phyloP scores from a whole-genome alignment of 805 yeast genomes.

The Saturnispora sanitii region DNA sequence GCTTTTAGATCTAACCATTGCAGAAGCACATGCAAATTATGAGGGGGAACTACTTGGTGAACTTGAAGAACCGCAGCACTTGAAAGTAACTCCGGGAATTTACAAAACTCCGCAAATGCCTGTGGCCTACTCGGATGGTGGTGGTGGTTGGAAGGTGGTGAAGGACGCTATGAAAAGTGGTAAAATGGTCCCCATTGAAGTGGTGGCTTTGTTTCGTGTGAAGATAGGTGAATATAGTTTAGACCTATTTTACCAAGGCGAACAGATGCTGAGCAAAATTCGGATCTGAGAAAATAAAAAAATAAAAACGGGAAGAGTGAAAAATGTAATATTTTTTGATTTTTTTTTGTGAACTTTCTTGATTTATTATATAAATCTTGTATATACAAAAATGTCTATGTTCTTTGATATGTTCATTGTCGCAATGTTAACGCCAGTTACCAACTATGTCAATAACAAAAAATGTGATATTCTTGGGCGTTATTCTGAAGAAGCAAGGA shows the following conservation, averaged over 20 bases:
- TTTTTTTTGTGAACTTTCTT: not conserved
- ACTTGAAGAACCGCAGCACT: slow-evolving; percentile 30
- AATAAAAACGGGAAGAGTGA: not conserved
- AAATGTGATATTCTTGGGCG: slow-evolving; percentile 12
- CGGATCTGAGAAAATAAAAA: slow-evolving; percentile 12
- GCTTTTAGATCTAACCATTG: slow-evolving; percentile 33
- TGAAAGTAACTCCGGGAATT: slow-evolving; percentile 43
- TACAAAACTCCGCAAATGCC: slow-evolving; percentile 42
- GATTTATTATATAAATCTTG: not conserved
- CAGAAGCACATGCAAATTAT: slow-evolving; percentile 39
- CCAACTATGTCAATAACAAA: slow-evolving; percentile 13
- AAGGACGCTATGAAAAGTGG: slow-evolving; percentile 43
- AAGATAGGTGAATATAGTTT: slow-evolving; percentile 31
- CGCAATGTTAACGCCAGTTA: slow-evolving; percentile 11
- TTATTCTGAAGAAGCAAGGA: slow-evolving; percentile 10
- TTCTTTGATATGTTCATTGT: slow-evolving; percentile 14
- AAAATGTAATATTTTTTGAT: not conserved
- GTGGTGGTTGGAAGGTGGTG: slow-evolving; percentile 38
- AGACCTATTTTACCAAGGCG: slow-evolving; percentile 37
- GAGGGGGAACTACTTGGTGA: slow-evolving; percentile 39
- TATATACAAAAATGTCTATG: slow-evolving; percentile 8
- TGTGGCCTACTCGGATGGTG: slow-evolving; percentile 32
- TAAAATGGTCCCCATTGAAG: slow-evolving; percentile 28
- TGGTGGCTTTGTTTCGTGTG: slow-evolving; percentile 34
- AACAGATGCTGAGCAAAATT: slow-evolving; percentile 34